Base-by-base conservation (phyloP, 306 rosid genomes). In the Argentina anserina region DNA sequence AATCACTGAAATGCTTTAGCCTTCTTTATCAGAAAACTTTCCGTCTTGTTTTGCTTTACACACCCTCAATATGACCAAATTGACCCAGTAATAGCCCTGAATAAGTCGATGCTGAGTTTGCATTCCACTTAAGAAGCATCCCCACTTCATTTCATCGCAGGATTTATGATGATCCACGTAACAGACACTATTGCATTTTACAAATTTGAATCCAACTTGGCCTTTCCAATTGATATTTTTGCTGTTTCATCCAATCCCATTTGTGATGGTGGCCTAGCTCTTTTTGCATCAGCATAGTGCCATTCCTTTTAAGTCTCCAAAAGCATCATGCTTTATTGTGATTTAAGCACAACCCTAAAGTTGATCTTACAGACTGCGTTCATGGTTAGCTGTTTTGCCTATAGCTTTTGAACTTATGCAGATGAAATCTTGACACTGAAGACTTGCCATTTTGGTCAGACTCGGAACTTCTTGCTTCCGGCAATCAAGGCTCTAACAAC, bases 31-130 rank as follows among this genome's bases (percentile, higher is more conserved):
- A 43, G 2, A 28, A 41, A 23, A 74, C 71, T 69, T 78, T 77
- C 73, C 79, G 73, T 75, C 84, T 53, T 81, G 67, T 72, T 50
- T 15, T 36, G 15, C 34, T 23, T 28, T 74, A 70, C 77, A 36
- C 61, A 72, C 75, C 80, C 72, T 74, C 82, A 85, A 84, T 74
- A 77, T 17, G 83, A 78, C 66, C 90, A 85, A 92, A 89, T 87
- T 88, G 94, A 84, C 85, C 72, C 40, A 71, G 70, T 81, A 83
- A 67, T 84, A 71, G 78, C 81, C 74, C 80, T 81, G 75, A 71
- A 81, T 66, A 58, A 77, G 89, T 89, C 53, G 96, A 83, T 86
- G 91, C 86, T 78, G 94, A 92, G 90, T 88, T 70, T 82, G 94
- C 87, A 82, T 85, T 88, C 98, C 98, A 92, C 96, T 89, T 52